A percentile compares a stretch with the other conserved stretches of the same genome.
Evolutionary conservation across 805 yeast species (phyloP).

Genomic region (Candida fluviatilis): DNA sequence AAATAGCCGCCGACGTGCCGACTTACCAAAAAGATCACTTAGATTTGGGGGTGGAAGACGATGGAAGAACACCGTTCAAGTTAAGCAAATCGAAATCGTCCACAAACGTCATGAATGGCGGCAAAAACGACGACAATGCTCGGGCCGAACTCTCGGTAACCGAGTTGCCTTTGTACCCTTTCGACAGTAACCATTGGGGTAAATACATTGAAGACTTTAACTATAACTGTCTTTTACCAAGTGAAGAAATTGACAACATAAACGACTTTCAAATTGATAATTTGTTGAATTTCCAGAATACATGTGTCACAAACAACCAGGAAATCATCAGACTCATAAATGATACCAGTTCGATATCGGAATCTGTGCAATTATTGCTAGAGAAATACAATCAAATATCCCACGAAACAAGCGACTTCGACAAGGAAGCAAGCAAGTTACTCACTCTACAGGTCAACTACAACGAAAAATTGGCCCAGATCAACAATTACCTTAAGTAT

Average conservation of each 20-base stretch:
- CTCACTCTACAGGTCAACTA: conserved; percentile 44
- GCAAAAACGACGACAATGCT: conserved; percentile 7
- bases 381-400: conserved; percentile 55
- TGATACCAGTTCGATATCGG: conserved; percentile 44
- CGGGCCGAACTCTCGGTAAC: not conserved
- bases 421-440: conserved; percentile 48
- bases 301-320: conserved; percentile 20
- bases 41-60: conserved; percentile 12
- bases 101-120: too few relatives aligned
- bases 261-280: conserved; percentile 33
- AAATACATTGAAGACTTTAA: conserved; percentile 36
- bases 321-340: conserved; percentile 31
- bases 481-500: conserved; percentile 47
- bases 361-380: conserved; percentile 45
- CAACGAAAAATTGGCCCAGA: conserved; percentile 36
- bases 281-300: conserved; percentile 34
- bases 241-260: conserved; percentile 37
- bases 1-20: conserved; percentile 54
- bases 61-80: conserved; percentile 2
- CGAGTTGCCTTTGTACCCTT: conserved; percentile 10
- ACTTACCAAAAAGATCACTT: conserved; percentile 24
- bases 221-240: conserved; percentile 35
- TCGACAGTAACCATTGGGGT: conserved; percentile 20
- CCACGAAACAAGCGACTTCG: conserved; percentile 60
- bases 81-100: conserved; percentile 9